A percentile compares a stretch with the other conserved stretches of the same genome.
Evolutionary conservation across 2,329 filamentous ascomycete genomes (phyloP).

Genomic region (Ophiobolus disseminans): DNA sequence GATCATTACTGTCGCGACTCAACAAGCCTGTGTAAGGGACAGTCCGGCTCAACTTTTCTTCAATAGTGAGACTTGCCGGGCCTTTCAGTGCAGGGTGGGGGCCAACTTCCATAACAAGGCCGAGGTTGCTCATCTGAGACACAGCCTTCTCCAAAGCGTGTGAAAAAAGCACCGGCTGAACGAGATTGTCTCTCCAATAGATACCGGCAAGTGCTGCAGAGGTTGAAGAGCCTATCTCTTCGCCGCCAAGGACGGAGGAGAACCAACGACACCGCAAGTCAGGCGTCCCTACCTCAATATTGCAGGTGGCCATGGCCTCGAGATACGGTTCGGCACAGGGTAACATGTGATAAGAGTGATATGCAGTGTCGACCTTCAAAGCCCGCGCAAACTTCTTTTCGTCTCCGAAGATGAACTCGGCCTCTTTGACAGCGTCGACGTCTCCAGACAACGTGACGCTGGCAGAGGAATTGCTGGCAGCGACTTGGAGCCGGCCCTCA

Average conservation of each 20-base stretch:
- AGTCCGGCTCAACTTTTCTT: neutral
- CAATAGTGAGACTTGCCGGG: slow-evolving; percentile 13
- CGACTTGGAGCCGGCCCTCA: slow-evolving; percentile 29
- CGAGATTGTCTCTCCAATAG: slow-evolving; percentile 59
- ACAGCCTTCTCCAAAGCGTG: slow-evolving; percentile 43
- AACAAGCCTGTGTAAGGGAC: neutral
- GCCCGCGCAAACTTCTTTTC: slow-evolving; percentile 49
- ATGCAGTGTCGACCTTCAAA: slow-evolving; percentile 54
- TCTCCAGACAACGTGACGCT: slow-evolving; percentile 57
- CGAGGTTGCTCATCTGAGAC: neutral
- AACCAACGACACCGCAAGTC: no score
- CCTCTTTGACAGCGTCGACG: slow-evolving; percentile 44
- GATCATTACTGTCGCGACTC: neutral
- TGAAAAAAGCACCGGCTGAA: slow-evolving; percentile 37
- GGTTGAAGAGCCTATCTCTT: neutral
- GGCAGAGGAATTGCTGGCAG: slow-evolving; percentile 35
- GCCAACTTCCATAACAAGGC: slow-evolving; percentile 13
- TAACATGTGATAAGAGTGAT: slow-evolving; percentile 56
- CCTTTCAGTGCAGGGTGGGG: slow-evolving; percentile 11
- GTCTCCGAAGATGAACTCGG: slow-evolving; percentile 40
- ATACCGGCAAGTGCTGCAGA: slow-evolving; percentile 18
- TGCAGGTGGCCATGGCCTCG: slow-evolving; percentile 11
- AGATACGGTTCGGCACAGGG: slow-evolving; percentile 17
- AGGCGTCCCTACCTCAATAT: no score
- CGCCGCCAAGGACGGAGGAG: no score